Percentiles rank a stretch among this genome's conserved stretches.
Evolutionary conservation across 75 land plant genomes (phyloP).

Genomic region (Cryptomeria japonica): DNA sequence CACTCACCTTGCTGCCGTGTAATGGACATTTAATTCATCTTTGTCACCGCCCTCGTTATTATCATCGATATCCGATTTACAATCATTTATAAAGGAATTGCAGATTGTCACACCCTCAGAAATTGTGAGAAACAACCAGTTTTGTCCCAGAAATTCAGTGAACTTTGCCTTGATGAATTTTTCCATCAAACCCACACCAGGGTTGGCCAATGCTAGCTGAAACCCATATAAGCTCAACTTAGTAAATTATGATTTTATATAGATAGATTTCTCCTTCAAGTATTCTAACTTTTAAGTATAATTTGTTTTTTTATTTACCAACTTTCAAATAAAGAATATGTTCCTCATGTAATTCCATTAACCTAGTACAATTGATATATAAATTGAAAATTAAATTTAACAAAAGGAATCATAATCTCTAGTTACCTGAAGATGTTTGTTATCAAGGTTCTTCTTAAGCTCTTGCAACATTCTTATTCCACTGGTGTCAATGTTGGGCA

Average conservation of each 20-base stretch:
- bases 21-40: not conserved
- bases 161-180: slow-evolving; percentile 60
- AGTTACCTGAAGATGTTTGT: slow-evolving; percentile 66
- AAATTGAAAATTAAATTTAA: too few species aligned
- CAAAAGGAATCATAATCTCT: not conserved
- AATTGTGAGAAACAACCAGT: slow-evolving; percentile 82
- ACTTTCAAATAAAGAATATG: too few species aligned
- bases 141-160: slow-evolving; percentile 58
- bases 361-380: too few species aligned
- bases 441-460: slow-evolving; percentile 46
- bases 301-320: too few species aligned
- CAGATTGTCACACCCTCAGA: slow-evolving; percentile 72
- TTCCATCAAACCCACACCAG: slow-evolving; percentile 77
- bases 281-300: too few species aligned
- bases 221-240: not conserved
- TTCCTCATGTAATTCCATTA: too few species aligned
- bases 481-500: slow-evolving; percentile 81
- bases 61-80: slow-evolving; percentile 11
- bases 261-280: not conserved
- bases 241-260: not conserved
- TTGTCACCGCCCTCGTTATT: not conserved
- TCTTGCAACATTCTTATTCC: slow-evolving; percentile 84
- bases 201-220: slow-evolving; percentile 88
- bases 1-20: not conserved
- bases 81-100: slow-evolving; percentile 45